Conservation (phyloP, 2,329 filamentous ascomycete species). For the Cladosporium colombiae region DNA sequence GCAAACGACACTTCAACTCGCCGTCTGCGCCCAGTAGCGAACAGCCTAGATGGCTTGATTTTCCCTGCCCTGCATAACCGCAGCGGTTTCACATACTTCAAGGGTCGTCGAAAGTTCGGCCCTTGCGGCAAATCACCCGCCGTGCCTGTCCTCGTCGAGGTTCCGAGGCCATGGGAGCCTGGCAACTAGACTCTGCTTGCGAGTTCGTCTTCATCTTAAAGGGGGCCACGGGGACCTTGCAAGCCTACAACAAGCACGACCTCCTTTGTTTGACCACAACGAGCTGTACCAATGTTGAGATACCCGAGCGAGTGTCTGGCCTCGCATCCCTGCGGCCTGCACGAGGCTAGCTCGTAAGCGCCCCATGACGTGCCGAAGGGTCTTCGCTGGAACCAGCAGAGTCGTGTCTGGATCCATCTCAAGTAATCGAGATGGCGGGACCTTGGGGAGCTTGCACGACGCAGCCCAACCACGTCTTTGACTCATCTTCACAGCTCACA, state of each 20-base stretch:
- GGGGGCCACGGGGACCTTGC: neutral
- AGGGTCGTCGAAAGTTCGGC: slow-evolving; percentile 19
- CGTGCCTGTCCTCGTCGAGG: slow-evolving; percentile 1
- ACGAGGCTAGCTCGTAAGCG: slow-evolving; percentile 16
- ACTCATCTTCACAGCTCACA: slow-evolving; percentile 14
- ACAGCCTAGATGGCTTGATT: slow-evolving; percentile 4
- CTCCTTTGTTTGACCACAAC: neutral
- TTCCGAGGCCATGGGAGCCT: neutral
- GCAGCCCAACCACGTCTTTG: slow-evolving; percentile 17
- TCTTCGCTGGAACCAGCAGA: slow-evolving; percentile 20
- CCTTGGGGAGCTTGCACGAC: slow-evolving; percentile 10
- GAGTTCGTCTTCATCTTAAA: neutral
- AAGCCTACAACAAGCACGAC: neutral
- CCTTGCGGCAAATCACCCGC: slow-evolving; percentile 16
- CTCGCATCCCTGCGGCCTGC: slow-evolving; percentile 20
- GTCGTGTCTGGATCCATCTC: slow-evolving; percentile 17
- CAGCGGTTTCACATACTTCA: slow-evolving; percentile 17
- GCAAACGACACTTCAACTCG: neutral
- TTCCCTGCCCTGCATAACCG: slow-evolving; percentile 15
- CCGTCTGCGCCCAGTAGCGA: neutral
- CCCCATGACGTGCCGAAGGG: slow-evolving; percentile 20
- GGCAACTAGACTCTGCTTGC: neutral
- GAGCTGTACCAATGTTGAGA: slow-evolving; percentile 7
- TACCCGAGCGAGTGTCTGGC: slow-evolving; percentile 15
- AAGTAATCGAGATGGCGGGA: slow-evolving; percentile 17